Conservation (phyloP, 2,329 filamentous ascomycete species). For the Fusarium praegraminearum region DNA sequence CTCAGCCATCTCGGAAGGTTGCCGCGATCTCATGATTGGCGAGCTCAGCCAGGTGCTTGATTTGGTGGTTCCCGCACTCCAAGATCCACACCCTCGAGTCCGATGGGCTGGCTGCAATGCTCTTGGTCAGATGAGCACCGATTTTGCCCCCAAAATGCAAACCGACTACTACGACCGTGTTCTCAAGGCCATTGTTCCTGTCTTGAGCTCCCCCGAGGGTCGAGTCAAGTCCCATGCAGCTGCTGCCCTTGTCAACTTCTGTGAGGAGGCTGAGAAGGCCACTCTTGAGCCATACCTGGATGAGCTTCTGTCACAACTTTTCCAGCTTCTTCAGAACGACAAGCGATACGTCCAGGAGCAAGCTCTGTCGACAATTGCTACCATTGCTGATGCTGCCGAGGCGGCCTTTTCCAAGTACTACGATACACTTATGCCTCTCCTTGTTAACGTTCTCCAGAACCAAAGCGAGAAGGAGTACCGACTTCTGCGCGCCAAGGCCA, state of each 20-base stretch:
- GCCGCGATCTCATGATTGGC: conserved; percentile 93
- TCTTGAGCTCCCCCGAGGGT: conserved; percentile 88
- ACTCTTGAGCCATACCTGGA: conserved; percentile 94
- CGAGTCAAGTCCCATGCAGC: conserved; percentile 97
- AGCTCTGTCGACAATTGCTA: conserved; percentile 96
- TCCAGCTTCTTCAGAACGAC: conserved; percentile 87
- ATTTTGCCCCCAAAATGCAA: conserved; percentile 98
- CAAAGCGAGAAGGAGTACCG: conserved; percentile 95
- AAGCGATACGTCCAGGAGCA: conserved; percentile 99
- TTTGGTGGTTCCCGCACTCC: conserved; percentile 90
- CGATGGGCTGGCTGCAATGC: conserved; percentile 98
- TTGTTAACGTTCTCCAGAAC: conserved; percentile 88
- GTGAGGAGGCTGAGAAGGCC: conserved; percentile 94
- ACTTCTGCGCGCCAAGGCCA: conserved; percentile 92
- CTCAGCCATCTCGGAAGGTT: conserved; percentile 97
- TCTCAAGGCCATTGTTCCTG: conserved; percentile 90
- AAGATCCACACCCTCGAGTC: conserved; percentile 91
- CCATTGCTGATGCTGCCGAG: conserved; percentile 98
- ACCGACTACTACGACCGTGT: conserved; percentile 91
- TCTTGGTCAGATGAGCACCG: conserved; percentile 99
- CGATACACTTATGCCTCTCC: conserved; percentile 91
- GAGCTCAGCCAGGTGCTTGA: conserved; percentile 95
- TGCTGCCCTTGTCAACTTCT: conserved; percentile 98
- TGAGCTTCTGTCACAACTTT: conserved; percentile 84
- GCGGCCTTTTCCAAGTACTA: conserved; percentile 96